Evolutionary conservation across 139 green algal species (phyloP).

Genomic region (Pleodorina starrii): DNA sequence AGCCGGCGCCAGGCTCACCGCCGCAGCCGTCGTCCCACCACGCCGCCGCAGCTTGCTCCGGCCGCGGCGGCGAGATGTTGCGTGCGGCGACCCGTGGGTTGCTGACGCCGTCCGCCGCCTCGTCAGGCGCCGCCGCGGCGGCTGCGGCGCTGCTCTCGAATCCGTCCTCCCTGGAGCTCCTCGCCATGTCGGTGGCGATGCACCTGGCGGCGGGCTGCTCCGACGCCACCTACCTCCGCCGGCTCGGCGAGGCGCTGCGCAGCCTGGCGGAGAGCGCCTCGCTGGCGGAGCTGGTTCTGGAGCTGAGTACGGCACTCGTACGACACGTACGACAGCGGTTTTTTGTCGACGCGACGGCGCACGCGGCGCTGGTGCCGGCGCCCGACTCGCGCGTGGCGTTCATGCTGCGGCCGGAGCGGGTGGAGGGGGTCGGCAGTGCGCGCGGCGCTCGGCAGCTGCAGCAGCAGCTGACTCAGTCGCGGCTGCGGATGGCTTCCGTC

Average conservation of each 20-base stretch:
- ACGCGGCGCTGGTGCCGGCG: neutral
- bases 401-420: neutral
- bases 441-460: neutral
- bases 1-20: neutral
- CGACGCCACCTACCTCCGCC: neutral
- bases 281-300: slow-evolving; percentile 10
- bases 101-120: neutral
- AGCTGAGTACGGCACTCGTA: neutral
- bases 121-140: neutral
- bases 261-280: neutral
- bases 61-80: neutral
- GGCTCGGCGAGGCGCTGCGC: neutral
- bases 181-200: neutral
- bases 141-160: neutral
- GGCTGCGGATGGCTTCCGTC: slow-evolving; percentile 7
- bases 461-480: neutral
- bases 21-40: neutral
- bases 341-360: neutral
- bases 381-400: neutral
- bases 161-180: neutral
- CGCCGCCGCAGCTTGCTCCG: neutral
- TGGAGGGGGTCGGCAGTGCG: neutral
- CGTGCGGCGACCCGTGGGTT: too few species aligned
- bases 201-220: neutral
- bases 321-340: neutral